Evolutionary conservation across 2,329 filamentous ascomycete species (phyloP).

Genomic region (Ceratocystis harringtonii): DNA sequence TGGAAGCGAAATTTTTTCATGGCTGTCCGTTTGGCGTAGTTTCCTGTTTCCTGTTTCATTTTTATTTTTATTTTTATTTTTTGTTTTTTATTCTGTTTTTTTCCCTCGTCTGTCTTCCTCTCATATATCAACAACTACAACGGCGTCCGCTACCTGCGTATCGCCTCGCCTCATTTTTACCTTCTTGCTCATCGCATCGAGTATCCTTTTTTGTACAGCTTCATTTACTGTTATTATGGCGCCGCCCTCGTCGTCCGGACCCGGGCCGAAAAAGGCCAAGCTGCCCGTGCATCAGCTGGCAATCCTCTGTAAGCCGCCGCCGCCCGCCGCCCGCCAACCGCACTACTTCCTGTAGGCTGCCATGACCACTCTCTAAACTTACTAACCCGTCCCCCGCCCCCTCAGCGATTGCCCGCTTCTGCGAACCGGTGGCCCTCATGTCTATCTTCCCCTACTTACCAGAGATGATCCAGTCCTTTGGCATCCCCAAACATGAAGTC

Average conservation of each 20-base stretch:
- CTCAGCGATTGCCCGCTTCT: conserved; percentile 65
- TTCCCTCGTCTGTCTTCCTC: background rate
- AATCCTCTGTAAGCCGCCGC: conserved; percentile 16
- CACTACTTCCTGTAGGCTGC: background rate
- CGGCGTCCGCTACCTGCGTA: too few species aligned
- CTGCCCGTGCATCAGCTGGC: conserved; percentile 16
- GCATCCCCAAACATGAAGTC: conserved; percentile 53
- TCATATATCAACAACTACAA: background rate
- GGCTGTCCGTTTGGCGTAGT: background rate
- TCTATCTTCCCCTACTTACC: conserved; percentile 57
- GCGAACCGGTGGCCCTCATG: conserved; percentile 58
- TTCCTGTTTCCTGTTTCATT: background rate
- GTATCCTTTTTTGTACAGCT: background rate
- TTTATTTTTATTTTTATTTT: background rate
- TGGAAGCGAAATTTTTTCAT: background rate
- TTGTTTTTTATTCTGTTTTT: background rate
- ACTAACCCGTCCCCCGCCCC: background rate
- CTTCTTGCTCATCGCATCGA: background rate
- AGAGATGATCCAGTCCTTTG: conserved; percentile 72
- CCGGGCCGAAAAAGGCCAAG: conserved; percentile 10
- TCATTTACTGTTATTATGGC: background rate
- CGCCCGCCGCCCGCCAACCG: background rate
- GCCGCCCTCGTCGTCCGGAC: background rate
- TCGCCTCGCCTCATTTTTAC: background rate
- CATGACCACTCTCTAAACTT: too few species aligned